Evolutionary conservation across 331 rosid genomes (phyloP).

Genomic region (Malus hybrid): DNA sequence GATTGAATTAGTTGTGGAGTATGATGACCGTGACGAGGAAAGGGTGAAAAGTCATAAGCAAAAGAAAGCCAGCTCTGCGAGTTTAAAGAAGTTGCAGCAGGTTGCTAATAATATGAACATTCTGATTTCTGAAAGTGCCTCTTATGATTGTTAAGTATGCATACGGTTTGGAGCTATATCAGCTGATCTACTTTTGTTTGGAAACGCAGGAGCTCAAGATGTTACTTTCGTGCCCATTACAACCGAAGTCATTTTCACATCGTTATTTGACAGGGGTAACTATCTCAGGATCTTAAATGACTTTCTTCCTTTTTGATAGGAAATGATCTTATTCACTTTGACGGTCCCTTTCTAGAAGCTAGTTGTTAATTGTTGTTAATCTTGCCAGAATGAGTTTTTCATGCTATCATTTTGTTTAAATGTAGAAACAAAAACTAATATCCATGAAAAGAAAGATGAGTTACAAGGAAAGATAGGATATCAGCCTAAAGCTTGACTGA

Average conservation of each 20-base stretch:
- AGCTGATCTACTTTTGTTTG: neutral
- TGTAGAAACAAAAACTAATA: neutral
- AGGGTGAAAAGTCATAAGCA: conserved; percentile 52
- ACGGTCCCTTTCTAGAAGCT: neutral
- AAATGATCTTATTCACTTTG: neutral
- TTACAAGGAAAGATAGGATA: neutral
- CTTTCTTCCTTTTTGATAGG: neutral
- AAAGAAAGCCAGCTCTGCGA: conserved; percentile 52
- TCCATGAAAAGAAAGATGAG: neutral
- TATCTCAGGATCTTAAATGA: neutral
- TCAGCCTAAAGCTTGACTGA: neutral
- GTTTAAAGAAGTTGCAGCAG: conserved; percentile 70
- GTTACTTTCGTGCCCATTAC: conserved; percentile 74
- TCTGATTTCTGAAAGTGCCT: conserved; percentile 1
- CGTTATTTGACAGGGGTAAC: conserved; percentile 93
- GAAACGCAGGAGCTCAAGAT: conserved; percentile 62
- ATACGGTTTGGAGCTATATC: neutral
- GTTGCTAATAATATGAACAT: conserved; percentile 18
- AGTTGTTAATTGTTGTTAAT: neutral
- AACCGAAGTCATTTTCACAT: conserved; percentile 72
- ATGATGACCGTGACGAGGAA: conserved; percentile 81
- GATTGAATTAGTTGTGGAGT: conserved; percentile 54
- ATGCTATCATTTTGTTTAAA: neutral
- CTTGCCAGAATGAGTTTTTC: neutral
- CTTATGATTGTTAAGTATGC: neutral